Evolutionary conservation across 768 basidiomycete species (phyloP), one percentile per base, ranked within the genome.

Genomic region (Leucosporidium creatinivorum): DNA sequence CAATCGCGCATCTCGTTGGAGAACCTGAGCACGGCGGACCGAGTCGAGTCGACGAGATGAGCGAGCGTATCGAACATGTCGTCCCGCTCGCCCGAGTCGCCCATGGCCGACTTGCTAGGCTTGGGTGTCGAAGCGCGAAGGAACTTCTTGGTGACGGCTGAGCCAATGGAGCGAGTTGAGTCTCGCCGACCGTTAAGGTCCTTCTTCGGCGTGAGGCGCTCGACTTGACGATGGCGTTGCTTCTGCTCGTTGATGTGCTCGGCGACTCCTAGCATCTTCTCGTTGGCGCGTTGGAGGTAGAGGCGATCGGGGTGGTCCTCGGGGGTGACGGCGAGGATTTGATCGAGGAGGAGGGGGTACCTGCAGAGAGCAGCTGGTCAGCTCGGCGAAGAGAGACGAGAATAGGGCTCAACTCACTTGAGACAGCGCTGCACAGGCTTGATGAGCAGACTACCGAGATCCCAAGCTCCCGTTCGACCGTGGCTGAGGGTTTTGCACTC

Each of bases 351-450:
- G 21, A 99, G 83, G 30, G 93, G 93, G 78, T 98, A 98, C 39
- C 39, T 44, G 39, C 39, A 13, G 15, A 44, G 39, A 13, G 39
- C 3, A 13, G 8, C 8, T 15, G 3, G 39, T 44, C 39, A 44
- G 39, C 39, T 44, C 39, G 10, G 39, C 39, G 39, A 44, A 44
- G 10, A 44, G 15, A 44, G 39, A 44, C 8, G 39, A 6, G 39
- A 44, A 44, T 6, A 15, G 13, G 10, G 15, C 10, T 15, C 6
- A 17, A 44, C 39, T 44, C 39, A 44, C 82, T 98, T 98, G 84
- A 94, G 96, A 73, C 98, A 88, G 69, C 96, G 86, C 78, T 99
- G 96, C 58, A 99, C 89, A 13, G 96, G 96, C 81, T 97, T 97
- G 83, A 98, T 98, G 68, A 98, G 85, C 80, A 98, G 94, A 13